These are phyloP conservation scores for Verticillium nonalfalfae DNA, from an alignment of 2,329 filamentous ascomycete species.

Conservation along the genomic window DNA sequence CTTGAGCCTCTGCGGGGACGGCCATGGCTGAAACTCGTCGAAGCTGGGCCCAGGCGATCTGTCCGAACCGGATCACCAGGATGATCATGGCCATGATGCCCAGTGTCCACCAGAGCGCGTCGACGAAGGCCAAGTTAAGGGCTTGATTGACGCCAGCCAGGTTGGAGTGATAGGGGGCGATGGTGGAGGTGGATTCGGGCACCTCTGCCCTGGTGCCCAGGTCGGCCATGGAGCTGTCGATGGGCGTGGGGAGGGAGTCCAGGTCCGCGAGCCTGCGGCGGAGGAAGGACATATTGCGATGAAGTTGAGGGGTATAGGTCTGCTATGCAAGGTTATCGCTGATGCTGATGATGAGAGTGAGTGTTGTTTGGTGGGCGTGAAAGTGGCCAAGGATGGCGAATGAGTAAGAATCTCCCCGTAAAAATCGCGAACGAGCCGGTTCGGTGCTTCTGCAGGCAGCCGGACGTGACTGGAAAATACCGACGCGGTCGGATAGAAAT, in stretches of 20 bases:
- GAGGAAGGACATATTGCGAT: slow-evolving; percentile 10
- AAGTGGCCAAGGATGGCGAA: not conserved
- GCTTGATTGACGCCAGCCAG: slow-evolving; percentile 56
- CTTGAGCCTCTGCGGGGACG: slow-evolving; percentile 41
- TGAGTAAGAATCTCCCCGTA: no score
- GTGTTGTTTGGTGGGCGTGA: not conserved
- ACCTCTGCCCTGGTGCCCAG: slow-evolving; percentile 15
- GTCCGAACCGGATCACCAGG: slow-evolving; percentile 44
- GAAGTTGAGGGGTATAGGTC: not conserved
- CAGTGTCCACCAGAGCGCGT: slow-evolving; percentile 54
- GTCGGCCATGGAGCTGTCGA: slow-evolving; percentile 19
- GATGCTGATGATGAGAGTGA: not conserved
- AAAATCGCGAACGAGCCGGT: not conserved
- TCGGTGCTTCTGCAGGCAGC: not conserved
- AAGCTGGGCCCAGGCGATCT: slow-evolving; percentile 49
- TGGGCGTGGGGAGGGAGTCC: slow-evolving; percentile 22
- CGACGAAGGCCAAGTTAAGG: slow-evolving; percentile 50
- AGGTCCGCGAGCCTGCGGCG: slow-evolving; percentile 20
- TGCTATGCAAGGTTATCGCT: not conserved
- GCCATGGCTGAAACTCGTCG: slow-evolving; percentile 56
- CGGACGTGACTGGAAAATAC: not conserved
- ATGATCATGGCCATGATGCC: slow-evolving; percentile 49
- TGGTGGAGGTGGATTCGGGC: slow-evolving; percentile 32
- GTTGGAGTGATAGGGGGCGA: slow-evolving; percentile 48
- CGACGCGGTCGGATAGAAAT: not conserved